Conservation (phyloP, 2,329 filamentous ascomycete species). For the Phialocephala sp. region DNA sequence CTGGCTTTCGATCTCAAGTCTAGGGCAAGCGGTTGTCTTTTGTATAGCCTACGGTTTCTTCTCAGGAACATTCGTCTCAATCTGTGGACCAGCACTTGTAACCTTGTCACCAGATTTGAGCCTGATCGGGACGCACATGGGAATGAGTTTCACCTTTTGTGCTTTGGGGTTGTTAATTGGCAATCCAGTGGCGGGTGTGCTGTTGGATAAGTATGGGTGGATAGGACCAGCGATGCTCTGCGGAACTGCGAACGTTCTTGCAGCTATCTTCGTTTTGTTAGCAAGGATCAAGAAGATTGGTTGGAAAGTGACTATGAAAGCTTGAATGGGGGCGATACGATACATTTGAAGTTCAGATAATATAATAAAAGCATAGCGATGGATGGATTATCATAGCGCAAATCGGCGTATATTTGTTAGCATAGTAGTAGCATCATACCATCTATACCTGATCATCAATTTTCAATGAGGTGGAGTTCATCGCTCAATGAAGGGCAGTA, state of each 20-base stretch:
- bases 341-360: neutral
- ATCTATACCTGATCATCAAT: neutral
- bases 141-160: constrained; percentile 53
- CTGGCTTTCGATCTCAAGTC: constrained; percentile 53
- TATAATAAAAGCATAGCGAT: neutral
- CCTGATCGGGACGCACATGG: constrained; percentile 63
- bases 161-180: constrained; percentile 44
- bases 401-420: neutral
- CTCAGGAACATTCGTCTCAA: constrained; percentile 64
- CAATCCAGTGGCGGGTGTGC: constrained; percentile 38
- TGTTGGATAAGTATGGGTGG: constrained; percentile 63
- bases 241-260: constrained; percentile 56
- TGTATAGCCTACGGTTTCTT: constrained; percentile 71
- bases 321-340: constrained; percentile 3
- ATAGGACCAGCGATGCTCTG: constrained; percentile 57
- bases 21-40: constrained; percentile 64
- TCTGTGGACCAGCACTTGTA: constrained; percentile 26
- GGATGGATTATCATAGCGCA: neutral
- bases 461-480: too few species aligned
- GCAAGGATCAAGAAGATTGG: constrained; percentile 29
- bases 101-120: constrained; percentile 43
- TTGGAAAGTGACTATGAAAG: constrained; percentile 21
- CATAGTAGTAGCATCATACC: neutral
- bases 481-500: too few species aligned
- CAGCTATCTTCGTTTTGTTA: constrained; percentile 46